These are phyloP conservation scores for Starmera stellimalicola DNA, from an alignment of 1,139 yeast species.

Conservation along the genomic window DNA sequence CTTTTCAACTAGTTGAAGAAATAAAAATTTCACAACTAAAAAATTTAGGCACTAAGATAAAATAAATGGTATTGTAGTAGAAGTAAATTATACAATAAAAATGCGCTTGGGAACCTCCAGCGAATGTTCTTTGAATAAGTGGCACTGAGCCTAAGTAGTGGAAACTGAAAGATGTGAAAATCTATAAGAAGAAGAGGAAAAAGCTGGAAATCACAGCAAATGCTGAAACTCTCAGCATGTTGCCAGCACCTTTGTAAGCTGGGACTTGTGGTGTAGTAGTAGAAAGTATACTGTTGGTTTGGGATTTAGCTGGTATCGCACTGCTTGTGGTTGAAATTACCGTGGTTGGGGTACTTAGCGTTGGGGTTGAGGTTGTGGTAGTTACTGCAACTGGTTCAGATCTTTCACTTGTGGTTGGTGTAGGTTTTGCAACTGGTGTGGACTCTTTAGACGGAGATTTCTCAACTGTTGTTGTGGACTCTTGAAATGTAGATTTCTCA, in stretches of 20 bases:
- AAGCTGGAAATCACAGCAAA: background rate
- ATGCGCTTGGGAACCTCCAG: no score
- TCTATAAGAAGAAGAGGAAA: background rate
- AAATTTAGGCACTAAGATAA: no score
- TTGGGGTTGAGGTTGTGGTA: background rate
- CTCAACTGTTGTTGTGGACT: background rate
- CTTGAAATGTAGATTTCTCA: background rate
- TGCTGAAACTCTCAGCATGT: background rate
- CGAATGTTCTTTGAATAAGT: no score
- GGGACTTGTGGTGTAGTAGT: background rate
- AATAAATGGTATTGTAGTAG: no score
- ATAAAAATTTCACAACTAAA: no score
- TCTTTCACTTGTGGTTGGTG: background rate
- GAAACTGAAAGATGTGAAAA: no score
- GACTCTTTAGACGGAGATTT: background rate
- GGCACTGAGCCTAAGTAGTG: no score
- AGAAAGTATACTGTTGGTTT: no score
- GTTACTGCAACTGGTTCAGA: background rate
- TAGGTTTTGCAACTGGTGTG: background rate
- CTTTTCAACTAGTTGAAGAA: no score
- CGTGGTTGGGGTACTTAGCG: background rate
- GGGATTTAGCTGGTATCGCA: no score
- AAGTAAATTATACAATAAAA: no score
- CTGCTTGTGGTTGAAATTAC: no score
- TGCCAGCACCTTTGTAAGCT: slow-evolving; percentile 1